Evolutionary conservation across 768 basidiomycete species (phyloP), one percentile per base, ranked within the genome.

Genomic region (Russula emetica): DNA sequence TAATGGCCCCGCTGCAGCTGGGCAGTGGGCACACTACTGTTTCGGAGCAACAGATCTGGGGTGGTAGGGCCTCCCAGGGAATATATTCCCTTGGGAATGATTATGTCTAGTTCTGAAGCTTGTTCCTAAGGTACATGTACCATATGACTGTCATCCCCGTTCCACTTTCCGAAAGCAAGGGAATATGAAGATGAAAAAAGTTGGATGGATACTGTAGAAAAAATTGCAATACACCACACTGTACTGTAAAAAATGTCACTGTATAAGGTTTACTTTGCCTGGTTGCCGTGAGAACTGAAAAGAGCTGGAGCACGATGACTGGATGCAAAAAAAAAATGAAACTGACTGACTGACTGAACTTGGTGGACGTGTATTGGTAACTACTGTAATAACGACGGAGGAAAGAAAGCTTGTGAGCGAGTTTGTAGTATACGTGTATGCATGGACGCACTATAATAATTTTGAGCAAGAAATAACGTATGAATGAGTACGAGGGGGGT

Each of bases 401-500:
- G n/a, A 44, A 44, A 44, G 18, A 45, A 45, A 20, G 45, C 42
- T 1, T 1, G 42, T n/a, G 11, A 24, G n/a, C 22, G 22, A 47
- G 45, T 47, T 47, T 47, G 45, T 47, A 47, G 45, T 47, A 47
- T 47, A 47, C 5, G 45, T 22, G n/a, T 47, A 22, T 47, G 45
- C 45, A 47, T n/a, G 45, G 44, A 47, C 4, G n/a, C 45, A 47
- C 22, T 47, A 22, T 22, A 47, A 47, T 47, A 47, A 47, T 47
- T 47, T 47, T 47, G 45, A 50, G 24, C 22, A 16, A 16, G 26
- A 50, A 26, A 50, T 50, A 50, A 50, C 24, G 49, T 50, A 50
- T 50, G 51, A 52, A 55, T 51, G 30, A 65, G 61, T 54, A 40
- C 32, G 60, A 34, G 45, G 18, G 51, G 53, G 13, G 38, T 38